Percentiles rank a stretch among this genome's conserved stretches.
These are phyloP conservation scores for Dothistroma pini DNA, from an alignment of 2,329 filamentous ascomycete species.

Conservation along the genomic window DNA sequence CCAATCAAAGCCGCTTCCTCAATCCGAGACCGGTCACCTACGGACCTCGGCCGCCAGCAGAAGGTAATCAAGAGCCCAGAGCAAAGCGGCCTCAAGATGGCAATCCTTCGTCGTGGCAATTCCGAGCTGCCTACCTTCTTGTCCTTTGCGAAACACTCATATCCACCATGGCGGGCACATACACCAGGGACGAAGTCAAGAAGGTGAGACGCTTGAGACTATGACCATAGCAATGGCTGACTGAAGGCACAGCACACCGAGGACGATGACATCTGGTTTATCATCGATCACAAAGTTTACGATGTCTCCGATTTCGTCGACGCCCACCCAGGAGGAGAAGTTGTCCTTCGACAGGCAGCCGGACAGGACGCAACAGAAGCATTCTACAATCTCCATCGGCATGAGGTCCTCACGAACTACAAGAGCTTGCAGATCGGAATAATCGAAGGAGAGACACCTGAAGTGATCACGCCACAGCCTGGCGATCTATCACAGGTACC, in stretches of 20 bases:
- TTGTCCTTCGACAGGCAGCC: conserved; percentile 75
- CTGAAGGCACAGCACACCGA: conserved; percentile 58
- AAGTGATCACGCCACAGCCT: conserved; percentile 64
- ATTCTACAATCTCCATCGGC: conserved; percentile 89
- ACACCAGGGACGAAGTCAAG: conserved; percentile 32
- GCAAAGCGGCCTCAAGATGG: background rate
- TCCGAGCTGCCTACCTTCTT: background rate
- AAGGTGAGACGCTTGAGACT: conserved; percentile 16
- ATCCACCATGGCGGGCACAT: conserved; percentile 23
- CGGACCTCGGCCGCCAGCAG: background rate
- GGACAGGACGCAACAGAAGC: conserved; percentile 76
- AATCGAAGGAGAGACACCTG: conserved; percentile 68
- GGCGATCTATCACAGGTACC: conserved; percentile 75
- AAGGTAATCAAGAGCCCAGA: background rate
- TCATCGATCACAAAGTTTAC: conserved; percentile 84
- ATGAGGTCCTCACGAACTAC: conserved; percentile 85
- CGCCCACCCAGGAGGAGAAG: conserved; percentile 77
- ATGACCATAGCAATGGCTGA: background rate
- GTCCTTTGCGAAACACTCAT: background rate
- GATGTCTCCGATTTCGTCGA: conserved; percentile 81
- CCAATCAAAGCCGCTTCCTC: background rate
- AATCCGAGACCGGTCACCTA: background rate
- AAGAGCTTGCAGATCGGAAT: conserved; percentile 69
- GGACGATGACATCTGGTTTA: conserved; percentile 74
- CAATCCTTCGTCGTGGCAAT: background rate